A percentile compares a stretch with the other conserved stretches of the same genome.
phyloP scores from a whole-genome alignment of 441 rosid genomes.

The Dalechampia spathulata region DNA sequence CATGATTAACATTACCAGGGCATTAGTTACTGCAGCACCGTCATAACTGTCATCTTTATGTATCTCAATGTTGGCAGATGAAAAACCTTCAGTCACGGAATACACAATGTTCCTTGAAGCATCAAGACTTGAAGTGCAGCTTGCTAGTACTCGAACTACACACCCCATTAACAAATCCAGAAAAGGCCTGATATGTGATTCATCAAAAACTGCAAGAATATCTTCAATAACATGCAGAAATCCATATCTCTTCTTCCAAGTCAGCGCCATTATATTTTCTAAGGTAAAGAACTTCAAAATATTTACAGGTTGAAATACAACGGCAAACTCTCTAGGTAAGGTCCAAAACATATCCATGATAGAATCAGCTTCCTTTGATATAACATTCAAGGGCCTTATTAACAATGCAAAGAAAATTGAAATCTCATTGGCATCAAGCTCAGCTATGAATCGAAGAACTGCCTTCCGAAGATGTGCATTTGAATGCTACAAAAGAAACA shows the following conservation, averaged over 20 bases:
- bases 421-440: constrained; percentile 66
- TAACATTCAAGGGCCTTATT: constrained; percentile 63
- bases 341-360: constrained; percentile 35
- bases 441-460: constrained; percentile 77
- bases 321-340: constrained; percentile 28
- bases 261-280: constrained; percentile 48
- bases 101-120: constrained; percentile 32
- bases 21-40: constrained; percentile 20
- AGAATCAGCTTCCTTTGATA: constrained; percentile 40
- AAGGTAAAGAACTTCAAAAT: constrained; percentile 49
- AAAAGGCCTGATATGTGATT: constrained; percentile 60
- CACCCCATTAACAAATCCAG: constrained; percentile 80
- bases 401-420: constrained; percentile 70
- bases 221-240: constrained; percentile 88
- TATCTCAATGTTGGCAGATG: constrained; percentile 18
- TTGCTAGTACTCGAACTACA: constrained; percentile 64
- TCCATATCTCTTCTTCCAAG: constrained; percentile 76
- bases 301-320: constrained; percentile 38
- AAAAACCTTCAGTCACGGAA: constrained; percentile 18
- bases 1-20: constrained; percentile 35
- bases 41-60: constrained; percentile 30
- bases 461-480: constrained; percentile 78
- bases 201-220: constrained; percentile 76
- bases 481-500: constrained; percentile 45
- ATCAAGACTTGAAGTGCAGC: constrained; percentile 43